Percentiles rank a stretch among this genome's conserved stretches.
Evolutionary conservation across 305 asterid species (phyloP).

Genomic region (Plantago coronopus): DNA sequence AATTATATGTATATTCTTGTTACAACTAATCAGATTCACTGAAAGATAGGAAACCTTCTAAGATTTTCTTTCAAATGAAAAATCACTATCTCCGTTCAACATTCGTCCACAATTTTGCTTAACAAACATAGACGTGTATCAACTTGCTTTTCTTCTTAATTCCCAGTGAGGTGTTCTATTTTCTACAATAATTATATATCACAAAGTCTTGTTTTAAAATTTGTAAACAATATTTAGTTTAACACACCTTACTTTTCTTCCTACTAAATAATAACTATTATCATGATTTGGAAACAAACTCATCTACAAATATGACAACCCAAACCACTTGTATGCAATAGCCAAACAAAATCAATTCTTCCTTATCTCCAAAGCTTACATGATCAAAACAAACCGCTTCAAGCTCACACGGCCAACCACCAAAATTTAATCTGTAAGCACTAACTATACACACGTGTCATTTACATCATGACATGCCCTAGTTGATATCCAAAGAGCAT

Average conservation of each 20-base stretch:
- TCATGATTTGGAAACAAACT: neutral
- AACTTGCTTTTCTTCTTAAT: neutral
- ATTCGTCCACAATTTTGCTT: neutral
- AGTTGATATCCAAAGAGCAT: neutral
- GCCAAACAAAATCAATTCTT: constrained; percentile 10
- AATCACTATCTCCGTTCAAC: neutral
- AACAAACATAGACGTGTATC: neutral
- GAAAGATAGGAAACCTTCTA: constrained; percentile 5
- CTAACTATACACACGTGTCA: constrained; percentile 20
- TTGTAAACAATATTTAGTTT: neutral
- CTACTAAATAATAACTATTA: neutral
- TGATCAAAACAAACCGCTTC: constrained; percentile 19
- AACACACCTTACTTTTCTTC: neutral
- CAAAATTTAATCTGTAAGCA: constrained; percentile 15
- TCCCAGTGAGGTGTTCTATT: no score
- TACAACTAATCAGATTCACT: neutral
- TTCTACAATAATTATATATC: no score
- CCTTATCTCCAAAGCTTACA: constrained; percentile 18
- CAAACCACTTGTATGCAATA: neutral
- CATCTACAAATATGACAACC: neutral
- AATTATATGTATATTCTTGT: constrained; percentile 3
- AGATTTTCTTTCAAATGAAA: neutral
- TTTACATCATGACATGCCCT: constrained; percentile 4
- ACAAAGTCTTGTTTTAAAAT: no score
- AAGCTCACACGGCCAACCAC: constrained; percentile 15